Base-by-base conservation (phyloP, 2,329 filamentous ascomycete genomes). In the Pochonia chlamydosporia region DNA sequence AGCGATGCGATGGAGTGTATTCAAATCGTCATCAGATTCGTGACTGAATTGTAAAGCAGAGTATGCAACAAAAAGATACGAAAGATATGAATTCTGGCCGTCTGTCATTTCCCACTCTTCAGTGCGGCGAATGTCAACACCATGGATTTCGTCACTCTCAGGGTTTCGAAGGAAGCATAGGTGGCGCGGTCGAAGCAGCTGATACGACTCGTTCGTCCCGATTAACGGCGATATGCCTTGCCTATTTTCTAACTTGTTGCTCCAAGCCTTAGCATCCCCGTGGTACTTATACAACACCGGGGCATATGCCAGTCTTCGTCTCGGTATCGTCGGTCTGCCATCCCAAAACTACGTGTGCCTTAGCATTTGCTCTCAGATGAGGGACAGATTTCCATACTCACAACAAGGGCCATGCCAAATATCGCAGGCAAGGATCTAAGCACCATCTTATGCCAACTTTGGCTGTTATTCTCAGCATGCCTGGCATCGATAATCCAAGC, bases 401-500 rank as follows among this genome's bases (percentile, higher is more conserved):
- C n/a, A n/a, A n/a, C n/a, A n/a, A n/a, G n/a, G n/a, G n/a, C n/a
- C n/a, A n/a, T n/a, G n/a, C n/a, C n/a, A n/a, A n/a, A n/a, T n/a
- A n/a, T n/a, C n/a, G n/a, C n/a, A n/a, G n/a, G n/a, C n/a, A n/a
- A n/a, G n/a, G n/a, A n/a, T n/a, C n/a, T n/a, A n/a, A n/a, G n/a
- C n/a, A n/a, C n/a, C n/a, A n/a, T n/a, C n/a, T n/a, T n/a, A n/a
- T n/a, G n/a, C n/a, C n/a, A n/a, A n/a, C n/a, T n/a, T n/a, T n/a
- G n/a, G n/a, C n/a, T n/a, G n/a, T n/a, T n/a, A n/a, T n/a, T n/a
- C n/a, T n/a, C n/a, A n/a, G n/a, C n/a, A n/a, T n/a, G n/a, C n/a
- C n/a, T n/a, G n/a, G n/a, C n/a, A n/a, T n/a, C 57, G 10, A 59
- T 51, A 31, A 59, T 54, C 57, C 57, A 59, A 3, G 57, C 59